phyloP scores from a whole-genome alignment of 495 filamentous ascomycete genomes.

The Talaromyces trachyspermus region DNA sequence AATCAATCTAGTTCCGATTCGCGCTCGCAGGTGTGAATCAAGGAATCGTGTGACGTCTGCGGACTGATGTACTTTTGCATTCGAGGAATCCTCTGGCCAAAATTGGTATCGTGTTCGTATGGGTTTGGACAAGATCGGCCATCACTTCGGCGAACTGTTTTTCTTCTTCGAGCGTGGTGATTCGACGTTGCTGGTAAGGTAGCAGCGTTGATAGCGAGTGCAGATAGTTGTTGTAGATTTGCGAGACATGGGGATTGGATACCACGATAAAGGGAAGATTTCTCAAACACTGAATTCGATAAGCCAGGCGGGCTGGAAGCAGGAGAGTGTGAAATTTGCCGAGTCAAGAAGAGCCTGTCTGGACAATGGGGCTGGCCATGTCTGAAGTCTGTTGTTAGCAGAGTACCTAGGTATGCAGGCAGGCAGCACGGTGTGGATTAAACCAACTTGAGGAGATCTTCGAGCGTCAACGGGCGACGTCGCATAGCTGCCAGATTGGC shows the following conservation, averaged over 20 bases:
- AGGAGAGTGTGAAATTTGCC: slow-evolving; percentile 93
- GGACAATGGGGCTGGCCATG: slow-evolving; percentile 87
- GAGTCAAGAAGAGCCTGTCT: slow-evolving; percentile 71
- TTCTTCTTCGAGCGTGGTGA: slow-evolving; percentile 80
- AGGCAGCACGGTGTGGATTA: neutral
- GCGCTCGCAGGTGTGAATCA: slow-evolving; percentile 85
- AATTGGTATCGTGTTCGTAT: slow-evolving; percentile 87
- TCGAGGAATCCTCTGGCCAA: slow-evolving; percentile 89
- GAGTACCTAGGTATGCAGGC: neutral
- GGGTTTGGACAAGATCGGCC: slow-evolving; percentile 86
- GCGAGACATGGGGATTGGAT: slow-evolving; percentile 83
- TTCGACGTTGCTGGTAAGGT: slow-evolving; percentile 68
- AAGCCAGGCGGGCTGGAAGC: slow-evolving; percentile 87
- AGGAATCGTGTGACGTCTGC: slow-evolving; percentile 80
- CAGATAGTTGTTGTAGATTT: slow-evolving; percentile 91
- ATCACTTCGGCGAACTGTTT: slow-evolving; percentile 84
- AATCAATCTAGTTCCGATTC: slow-evolving; percentile 89
- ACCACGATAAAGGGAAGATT: slow-evolving; percentile 97
- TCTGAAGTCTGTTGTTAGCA: slow-evolving; percentile 33
- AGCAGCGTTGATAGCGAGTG: slow-evolving; percentile 85
- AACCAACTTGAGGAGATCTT: slow-evolving; percentile 76
- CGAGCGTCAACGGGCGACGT: slow-evolving; percentile 73
- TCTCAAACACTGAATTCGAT: slow-evolving; percentile 83
- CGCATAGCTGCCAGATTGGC: slow-evolving; percentile 68
- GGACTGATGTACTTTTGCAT: slow-evolving; percentile 74